phyloP scores from a whole-genome alignment of 306 rosid species.

The Rosa persica region DNA sequence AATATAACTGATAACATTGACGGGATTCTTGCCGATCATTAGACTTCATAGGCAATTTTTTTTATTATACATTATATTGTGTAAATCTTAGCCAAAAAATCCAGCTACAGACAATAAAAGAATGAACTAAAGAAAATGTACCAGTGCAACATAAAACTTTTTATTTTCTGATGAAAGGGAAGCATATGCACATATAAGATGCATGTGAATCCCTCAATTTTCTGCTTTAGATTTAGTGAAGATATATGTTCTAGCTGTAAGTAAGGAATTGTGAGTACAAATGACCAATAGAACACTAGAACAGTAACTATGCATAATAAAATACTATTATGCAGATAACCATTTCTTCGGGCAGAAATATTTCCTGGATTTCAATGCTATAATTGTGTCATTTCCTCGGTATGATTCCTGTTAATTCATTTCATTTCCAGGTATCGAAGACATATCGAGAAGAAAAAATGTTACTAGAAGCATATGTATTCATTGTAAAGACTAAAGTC shows the following conservation, averaged over 20 bases:
- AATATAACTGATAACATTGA: neutral
- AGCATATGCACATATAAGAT: neutral
- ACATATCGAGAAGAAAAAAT: conserved; percentile 63
- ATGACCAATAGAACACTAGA: neutral
- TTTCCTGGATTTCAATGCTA: neutral
- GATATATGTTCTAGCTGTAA: neutral
- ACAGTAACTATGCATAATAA: neutral
- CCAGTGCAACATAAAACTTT: neutral
- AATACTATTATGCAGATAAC: neutral
- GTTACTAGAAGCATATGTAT: conserved; percentile 63
- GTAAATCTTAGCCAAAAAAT: neutral
- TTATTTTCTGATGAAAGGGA: neutral
- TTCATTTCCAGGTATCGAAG: conserved; percentile 62
- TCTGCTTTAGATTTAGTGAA: neutral
- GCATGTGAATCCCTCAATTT: neutral
- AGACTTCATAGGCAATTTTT: neutral
- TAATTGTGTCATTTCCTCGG: neutral
- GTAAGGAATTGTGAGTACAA: neutral
- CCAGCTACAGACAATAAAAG: neutral
- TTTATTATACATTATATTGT: neutral
- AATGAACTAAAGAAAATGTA: neutral
- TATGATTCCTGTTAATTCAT: neutral
- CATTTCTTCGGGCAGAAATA: neutral
- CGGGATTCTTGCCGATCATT: no score
- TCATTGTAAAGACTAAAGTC: conserved; percentile 49